Evolutionary conservation across 352 stramenopile species (phyloP).

Genomic region (Blastocystis sp.): DNA sequence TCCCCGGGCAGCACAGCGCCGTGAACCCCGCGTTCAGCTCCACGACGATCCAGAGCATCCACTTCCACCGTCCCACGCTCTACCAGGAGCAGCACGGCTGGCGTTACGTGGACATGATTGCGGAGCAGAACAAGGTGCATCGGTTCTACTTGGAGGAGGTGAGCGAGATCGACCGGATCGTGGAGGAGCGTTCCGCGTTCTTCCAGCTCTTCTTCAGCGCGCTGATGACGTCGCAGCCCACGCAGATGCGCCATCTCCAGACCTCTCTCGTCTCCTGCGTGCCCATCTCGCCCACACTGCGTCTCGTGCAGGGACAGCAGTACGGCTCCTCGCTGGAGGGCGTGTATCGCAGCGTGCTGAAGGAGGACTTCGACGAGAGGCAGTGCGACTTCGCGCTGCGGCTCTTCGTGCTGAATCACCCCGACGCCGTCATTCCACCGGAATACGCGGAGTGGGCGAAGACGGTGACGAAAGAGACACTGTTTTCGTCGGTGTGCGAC

Average conservation of each 20-base stretch:
- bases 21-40: not conserved
- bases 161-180: not conserved
- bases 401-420: slow-evolving; percentile 16
- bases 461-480: not conserved
- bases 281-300: slow-evolving; percentile 13
- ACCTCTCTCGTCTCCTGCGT: slow-evolving; percentile 8
- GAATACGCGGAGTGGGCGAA: not conserved
- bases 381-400: slow-evolving; percentile 40
- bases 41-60: not conserved
- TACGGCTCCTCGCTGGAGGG: not conserved
- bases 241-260: slow-evolving; percentile 17
- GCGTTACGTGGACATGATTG: slow-evolving; percentile 1
- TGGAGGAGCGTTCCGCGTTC: slow-evolving; percentile 9
- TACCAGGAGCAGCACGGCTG: slow-evolving; percentile 22
- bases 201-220: slow-evolving; percentile 5
- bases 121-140: not conserved
- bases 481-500: not conserved
- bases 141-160: slow-evolving; percentile 54
- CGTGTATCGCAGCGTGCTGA: slow-evolving; percentile 5
- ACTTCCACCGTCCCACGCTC: not conserved
- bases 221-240: not conserved
- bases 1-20: not conserved
- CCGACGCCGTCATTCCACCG: not conserved
- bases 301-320: not conserved
- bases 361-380: slow-evolving; percentile 10